Evolutionary conservation across 768 basidiomycete species (phyloP).

Genomic region (Sutorius australiensis): DNA sequence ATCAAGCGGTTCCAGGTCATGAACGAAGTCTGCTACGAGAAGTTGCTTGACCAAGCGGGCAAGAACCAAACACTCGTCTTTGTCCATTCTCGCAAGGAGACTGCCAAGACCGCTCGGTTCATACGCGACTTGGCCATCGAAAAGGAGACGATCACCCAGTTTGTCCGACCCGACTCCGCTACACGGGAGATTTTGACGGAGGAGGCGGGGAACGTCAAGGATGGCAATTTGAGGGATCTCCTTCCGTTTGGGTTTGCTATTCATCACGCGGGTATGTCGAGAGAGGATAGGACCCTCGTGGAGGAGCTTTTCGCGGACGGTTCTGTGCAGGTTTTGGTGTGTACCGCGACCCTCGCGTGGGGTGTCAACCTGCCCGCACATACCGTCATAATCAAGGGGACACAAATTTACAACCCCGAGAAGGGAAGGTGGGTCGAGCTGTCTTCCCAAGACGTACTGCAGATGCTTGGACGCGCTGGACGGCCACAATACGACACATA

Average conservation of each 20-base stretch:
- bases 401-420: slow-evolving; percentile 98
- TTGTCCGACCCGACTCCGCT: slow-evolving; percentile 90
- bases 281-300: slow-evolving; percentile 85
- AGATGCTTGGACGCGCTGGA: slow-evolving; percentile 98
- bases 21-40: slow-evolving; percentile 99
- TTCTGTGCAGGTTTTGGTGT: slow-evolving; percentile 89
- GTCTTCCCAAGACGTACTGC: slow-evolving; percentile 92
- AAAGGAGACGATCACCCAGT: slow-evolving; percentile 93
- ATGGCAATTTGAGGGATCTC: slow-evolving; percentile 79
- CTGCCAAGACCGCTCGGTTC: slow-evolving; percentile 93
- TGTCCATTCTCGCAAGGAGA: slow-evolving; percentile 98
- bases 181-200: slow-evolving; percentile 85
- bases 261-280: slow-evolving; percentile 95
- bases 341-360: slow-evolving; percentile 98
- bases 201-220: slow-evolving; percentile 80
- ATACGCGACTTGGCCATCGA: slow-evolving; percentile 94
- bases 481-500: slow-evolving; percentile 96
- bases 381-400: slow-evolving; percentile 99
- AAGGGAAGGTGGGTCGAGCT: slow-evolving; percentile 97
- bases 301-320: slow-evolving; percentile 95
- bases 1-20: slow-evolving; percentile 98
- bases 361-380: slow-evolving; percentile 98
- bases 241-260: slow-evolving; percentile 97
- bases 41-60: slow-evolving; percentile 86
- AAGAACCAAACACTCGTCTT: slow-evolving; percentile 95